Conservation (phyloP, 192 early-diverging fungal species). For the Spizellomyces punctatus region DNA sequence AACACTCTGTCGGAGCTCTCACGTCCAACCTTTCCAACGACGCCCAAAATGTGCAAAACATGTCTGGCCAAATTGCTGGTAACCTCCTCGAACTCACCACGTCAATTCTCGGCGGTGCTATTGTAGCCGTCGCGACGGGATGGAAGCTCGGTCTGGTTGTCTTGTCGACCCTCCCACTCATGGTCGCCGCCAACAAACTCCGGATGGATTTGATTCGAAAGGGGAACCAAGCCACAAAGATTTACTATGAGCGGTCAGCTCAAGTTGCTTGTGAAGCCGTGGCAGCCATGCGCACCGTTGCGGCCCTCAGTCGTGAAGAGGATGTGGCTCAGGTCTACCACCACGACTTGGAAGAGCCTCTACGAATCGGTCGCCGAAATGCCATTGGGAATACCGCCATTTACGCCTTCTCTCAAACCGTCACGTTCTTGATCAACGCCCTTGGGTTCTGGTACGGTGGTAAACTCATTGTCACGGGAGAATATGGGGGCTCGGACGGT, state of each 20-base stretch:
- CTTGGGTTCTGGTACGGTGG: slow-evolving; percentile 50
- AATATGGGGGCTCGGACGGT: slow-evolving; percentile 42
- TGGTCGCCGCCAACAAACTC: slow-evolving; percentile 36
- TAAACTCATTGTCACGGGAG: slow-evolving; percentile 24
- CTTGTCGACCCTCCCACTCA: slow-evolving; percentile 41
- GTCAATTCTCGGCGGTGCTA: slow-evolving; percentile 45
- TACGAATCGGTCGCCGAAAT: slow-evolving; percentile 63
- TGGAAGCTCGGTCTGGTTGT: slow-evolving; percentile 87
- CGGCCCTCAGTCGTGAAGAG: slow-evolving; percentile 73
- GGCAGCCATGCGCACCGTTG: slow-evolving; percentile 82
- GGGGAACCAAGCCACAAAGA: slow-evolving; percentile 56
- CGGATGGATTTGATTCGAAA: slow-evolving; percentile 39
- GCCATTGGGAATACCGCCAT: slow-evolving; percentile 67
- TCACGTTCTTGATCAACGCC: slow-evolving; percentile 76
- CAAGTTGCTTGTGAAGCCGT: slow-evolving; percentile 87
- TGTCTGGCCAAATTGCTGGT: slow-evolving; percentile 52
- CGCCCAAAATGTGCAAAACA: slow-evolving; percentile 54
- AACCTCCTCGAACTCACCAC: slow-evolving; percentile 55
- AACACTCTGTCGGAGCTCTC: slow-evolving; percentile 64
- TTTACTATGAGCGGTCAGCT: slow-evolving; percentile 75
- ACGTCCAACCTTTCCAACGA: slow-evolving; percentile 83
- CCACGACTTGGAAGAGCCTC: slow-evolving; percentile 64
- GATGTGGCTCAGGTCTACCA: slow-evolving; percentile 70
- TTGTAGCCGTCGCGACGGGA: slow-evolving; percentile 55
- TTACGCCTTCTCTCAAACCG: slow-evolving; percentile 76